Conservation (phyloP, 148 eudicot species). For the Cornus controversa region DNA sequence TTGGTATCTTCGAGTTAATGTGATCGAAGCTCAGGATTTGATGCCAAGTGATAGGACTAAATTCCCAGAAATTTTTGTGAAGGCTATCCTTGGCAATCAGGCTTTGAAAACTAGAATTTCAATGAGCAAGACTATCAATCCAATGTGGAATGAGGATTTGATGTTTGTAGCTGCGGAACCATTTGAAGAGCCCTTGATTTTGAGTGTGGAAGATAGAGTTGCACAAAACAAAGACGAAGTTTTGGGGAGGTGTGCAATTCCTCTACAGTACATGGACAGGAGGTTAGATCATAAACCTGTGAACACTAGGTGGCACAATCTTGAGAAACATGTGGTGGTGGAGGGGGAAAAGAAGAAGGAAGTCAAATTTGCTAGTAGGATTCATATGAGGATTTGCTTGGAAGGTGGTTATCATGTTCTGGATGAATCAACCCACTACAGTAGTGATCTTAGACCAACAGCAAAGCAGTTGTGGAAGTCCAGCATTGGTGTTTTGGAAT, state of each 20-base stretch:
- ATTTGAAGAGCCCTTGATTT: conserved; percentile 32
- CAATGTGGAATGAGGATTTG: conserved; percentile 33
- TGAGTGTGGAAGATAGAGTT: conserved; percentile 35
- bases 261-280: conserved; percentile 27
- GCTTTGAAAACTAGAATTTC: conserved; percentile 19
- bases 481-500: conserved; percentile 28
- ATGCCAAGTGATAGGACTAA: conserved; percentile 11
- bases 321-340: conserved; percentile 26
- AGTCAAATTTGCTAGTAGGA: conserved; percentile 31
- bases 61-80: conserved; percentile 23
- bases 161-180: conserved; percentile 43
- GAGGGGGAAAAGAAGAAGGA: conserved; percentile 34
- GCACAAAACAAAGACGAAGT: conserved; percentile 34
- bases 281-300: conserved; percentile 28
- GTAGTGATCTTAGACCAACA: conserved; percentile 34
- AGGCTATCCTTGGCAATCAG: conserved; percentile 25
- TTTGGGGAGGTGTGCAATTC: conserved; percentile 30
- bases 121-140: conserved; percentile 24
- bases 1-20: conserved; percentile 24
- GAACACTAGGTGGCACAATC: conserved; percentile 29
- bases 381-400: conserved; percentile 31
- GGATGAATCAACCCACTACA: conserved; percentile 35
- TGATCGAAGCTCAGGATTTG: conserved; percentile 27
- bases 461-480: conserved; percentile 33
- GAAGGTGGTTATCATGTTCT: conserved; percentile 41